These are phyloP conservation scores for Lepidium campestre DNA, from an alignment of 441 rosid genomes.

Conservation along the genomic window DNA sequence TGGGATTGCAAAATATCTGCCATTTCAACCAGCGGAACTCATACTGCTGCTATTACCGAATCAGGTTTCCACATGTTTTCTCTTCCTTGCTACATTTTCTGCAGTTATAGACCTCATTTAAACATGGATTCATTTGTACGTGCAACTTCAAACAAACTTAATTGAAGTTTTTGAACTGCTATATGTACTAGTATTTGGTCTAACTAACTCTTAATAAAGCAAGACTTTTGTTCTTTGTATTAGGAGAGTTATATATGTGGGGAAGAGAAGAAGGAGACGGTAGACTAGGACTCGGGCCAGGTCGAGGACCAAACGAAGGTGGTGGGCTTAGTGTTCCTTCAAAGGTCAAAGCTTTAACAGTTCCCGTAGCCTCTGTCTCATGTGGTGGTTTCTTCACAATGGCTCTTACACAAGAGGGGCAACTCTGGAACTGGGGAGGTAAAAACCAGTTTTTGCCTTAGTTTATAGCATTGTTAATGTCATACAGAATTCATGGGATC, in stretches of 20 bases:
- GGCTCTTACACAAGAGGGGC: conserved; percentile 69
- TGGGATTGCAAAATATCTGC: conserved; percentile 49
- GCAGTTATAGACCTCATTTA: neutral
- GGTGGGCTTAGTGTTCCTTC: conserved; percentile 91
- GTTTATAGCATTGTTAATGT: neutral
- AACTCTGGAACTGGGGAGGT: conserved; percentile 99
- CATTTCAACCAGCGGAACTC: conserved; percentile 81
- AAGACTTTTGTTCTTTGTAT: conserved; percentile 7
- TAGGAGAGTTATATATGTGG: conserved; percentile 85
- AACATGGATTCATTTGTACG: neutral
- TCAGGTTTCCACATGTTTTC: conserved; percentile 42
- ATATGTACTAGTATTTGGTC: neutral
- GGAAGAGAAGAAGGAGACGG: conserved; percentile 98
- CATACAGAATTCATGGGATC: neutral
- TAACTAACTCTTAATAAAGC: neutral
- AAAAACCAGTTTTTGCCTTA: neutral
- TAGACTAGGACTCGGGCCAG: conserved; percentile 89
- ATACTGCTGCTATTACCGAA: conserved; percentile 78
- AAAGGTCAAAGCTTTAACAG: conserved; percentile 58
- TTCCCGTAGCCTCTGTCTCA: conserved; percentile 62
- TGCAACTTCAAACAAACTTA: neutral
- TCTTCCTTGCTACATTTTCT: neutral
- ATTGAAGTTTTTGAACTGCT: neutral
- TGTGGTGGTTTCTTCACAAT: conserved; percentile 94
- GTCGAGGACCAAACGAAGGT: conserved; percentile 84